Evolutionary conservation across 2,329 filamentous ascomycete species (phyloP).

Genomic region (Alternaria gaisen): DNA sequence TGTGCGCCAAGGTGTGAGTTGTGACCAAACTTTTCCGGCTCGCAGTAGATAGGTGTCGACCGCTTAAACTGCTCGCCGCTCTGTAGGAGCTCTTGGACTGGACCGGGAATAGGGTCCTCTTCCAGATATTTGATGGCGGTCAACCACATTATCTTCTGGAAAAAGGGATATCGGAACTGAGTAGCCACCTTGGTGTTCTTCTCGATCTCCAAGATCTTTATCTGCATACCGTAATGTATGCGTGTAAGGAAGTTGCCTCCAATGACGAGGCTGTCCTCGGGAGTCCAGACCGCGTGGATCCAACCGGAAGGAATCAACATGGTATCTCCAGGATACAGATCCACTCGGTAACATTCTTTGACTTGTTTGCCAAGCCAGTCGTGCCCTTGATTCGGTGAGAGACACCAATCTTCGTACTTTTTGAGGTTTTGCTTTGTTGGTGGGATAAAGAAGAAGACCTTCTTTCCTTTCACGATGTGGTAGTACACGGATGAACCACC

Average conservation of each 20-base stretch:
- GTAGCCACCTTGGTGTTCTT: slow-evolving; percentile 71
- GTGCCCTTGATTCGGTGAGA: slow-evolving; percentile 70
- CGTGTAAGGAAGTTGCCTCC: slow-evolving; percentile 75
- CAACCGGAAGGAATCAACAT: slow-evolving; percentile 76
- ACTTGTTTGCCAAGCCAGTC: slow-evolving; percentile 71
- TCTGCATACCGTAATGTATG: slow-evolving; percentile 72
- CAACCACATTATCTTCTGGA: slow-evolving; percentile 76
- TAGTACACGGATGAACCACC: slow-evolving; percentile 76
- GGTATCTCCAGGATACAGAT: slow-evolving; percentile 72
- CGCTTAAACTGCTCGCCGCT: slow-evolving; percentile 66
- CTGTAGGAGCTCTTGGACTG: slow-evolving; percentile 64
- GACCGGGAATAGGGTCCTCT: slow-evolving; percentile 68
- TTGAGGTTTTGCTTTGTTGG: slow-evolving; percentile 73
- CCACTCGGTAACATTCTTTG: slow-evolving; percentile 72
- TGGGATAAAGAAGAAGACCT: slow-evolving; percentile 76
- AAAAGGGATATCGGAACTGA: slow-evolving; percentile 73
- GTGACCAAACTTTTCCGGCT: slow-evolving; percentile 64
- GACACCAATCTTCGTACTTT: slow-evolving; percentile 76
- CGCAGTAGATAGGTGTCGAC: slow-evolving; percentile 65
- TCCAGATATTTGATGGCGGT: slow-evolving; percentile 70
- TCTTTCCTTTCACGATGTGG: slow-evolving; percentile 73
- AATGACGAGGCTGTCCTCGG: slow-evolving; percentile 73
- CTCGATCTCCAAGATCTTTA: slow-evolving; percentile 71
- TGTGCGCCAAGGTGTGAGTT: slow-evolving; percentile 61
- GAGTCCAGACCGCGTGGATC: slow-evolving; percentile 78